A percentile compares a stretch with the other conserved stretches of the same genome.
Conservation (phyloP, 140 eudicot species). For the Senecio squalidus region DNA sequence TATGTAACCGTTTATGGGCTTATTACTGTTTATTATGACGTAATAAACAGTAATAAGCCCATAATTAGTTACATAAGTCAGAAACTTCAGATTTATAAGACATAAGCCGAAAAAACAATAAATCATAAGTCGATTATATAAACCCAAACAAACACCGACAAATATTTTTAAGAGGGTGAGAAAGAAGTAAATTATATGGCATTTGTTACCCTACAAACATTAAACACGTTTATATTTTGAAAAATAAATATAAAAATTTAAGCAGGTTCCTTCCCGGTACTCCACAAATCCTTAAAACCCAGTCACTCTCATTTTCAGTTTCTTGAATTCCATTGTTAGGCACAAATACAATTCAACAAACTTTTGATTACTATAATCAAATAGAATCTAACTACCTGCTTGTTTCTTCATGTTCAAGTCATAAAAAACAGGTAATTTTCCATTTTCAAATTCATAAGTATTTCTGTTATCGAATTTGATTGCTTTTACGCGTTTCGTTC, state of each 20-base stretch:
- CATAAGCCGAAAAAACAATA: no score
- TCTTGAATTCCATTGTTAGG: background rate
- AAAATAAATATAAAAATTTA: no score
- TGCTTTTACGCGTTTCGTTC: conserved; percentile 13
- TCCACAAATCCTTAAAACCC: conserved; percentile 17
- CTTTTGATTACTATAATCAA: background rate
- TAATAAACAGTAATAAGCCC: no score
- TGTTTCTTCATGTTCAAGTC: conserved; percentile 5
- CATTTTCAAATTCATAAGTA: background rate
- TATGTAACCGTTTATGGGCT: no score
- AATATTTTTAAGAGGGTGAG: background rate
- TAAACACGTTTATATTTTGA: no score
- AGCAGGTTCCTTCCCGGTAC: conserved; percentile 26
- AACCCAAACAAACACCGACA: no score
- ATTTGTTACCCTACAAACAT: no score
- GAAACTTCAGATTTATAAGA: no score
- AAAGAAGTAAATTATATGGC: background rate
- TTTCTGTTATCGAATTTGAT: background rate
- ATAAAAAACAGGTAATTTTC: conserved; percentile 12
- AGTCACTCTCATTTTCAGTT: conserved; percentile 13
- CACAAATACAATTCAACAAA: background rate
- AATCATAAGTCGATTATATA: no score
- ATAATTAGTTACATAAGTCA: no score
- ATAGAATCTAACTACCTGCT: no score
- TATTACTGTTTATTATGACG: no score